A percentile compares a stretch with the other conserved stretches of the same genome.
phyloP scores from a whole-genome alignment of 352 stramenopile genomes.

The Phytophthora hybrid region DNA sequence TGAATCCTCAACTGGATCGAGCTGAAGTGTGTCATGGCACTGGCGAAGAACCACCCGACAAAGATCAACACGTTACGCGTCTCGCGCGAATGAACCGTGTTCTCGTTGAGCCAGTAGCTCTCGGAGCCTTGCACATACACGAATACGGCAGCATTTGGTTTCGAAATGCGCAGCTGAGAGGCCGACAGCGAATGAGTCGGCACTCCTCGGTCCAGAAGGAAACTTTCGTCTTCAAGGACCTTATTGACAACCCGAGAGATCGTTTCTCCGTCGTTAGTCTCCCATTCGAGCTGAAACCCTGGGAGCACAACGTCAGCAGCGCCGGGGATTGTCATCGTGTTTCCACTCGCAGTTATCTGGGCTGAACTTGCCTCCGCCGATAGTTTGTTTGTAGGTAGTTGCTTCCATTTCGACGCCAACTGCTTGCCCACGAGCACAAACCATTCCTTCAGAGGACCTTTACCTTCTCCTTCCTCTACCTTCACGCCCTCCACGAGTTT shows the following conservation, averaged over 20 bases:
- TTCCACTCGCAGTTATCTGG: conserved; percentile 53
- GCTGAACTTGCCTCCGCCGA: conserved; percentile 12
- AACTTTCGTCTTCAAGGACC: conserved; percentile 43
- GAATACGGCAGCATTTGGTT: conserved; percentile 53
- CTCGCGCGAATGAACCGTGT: conserved; percentile 40
- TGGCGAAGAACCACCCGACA: conserved; percentile 71
- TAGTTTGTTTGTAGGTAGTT: conserved; percentile 23
- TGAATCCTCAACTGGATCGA: conserved; percentile 53
- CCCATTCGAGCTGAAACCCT: conserved; percentile 53
- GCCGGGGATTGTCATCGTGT: conserved; percentile 52
- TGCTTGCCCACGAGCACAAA: conserved; percentile 54
- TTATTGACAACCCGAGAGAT: conserved; percentile 63
- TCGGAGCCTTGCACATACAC: conserved; percentile 71
- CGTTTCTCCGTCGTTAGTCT: conserved; percentile 29
- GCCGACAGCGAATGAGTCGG: conserved; percentile 45
- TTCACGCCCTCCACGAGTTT: conserved; percentile 62
- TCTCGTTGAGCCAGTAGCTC: conserved; percentile 69
- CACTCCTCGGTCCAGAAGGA: conserved; percentile 61
- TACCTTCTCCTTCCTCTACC: conserved; percentile 83
- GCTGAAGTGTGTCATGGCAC: conserved; percentile 55
- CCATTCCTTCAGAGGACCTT: conserved; percentile 81
- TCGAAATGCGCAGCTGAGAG: conserved; percentile 50
- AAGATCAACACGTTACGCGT: conserved; percentile 55
- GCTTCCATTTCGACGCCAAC: conserved; percentile 58
- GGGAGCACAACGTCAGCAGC: conserved; percentile 27